Base-by-base conservation (phyloP, 2,329 filamentous ascomycete genomes). In the Diaporthe capsici region DNA sequence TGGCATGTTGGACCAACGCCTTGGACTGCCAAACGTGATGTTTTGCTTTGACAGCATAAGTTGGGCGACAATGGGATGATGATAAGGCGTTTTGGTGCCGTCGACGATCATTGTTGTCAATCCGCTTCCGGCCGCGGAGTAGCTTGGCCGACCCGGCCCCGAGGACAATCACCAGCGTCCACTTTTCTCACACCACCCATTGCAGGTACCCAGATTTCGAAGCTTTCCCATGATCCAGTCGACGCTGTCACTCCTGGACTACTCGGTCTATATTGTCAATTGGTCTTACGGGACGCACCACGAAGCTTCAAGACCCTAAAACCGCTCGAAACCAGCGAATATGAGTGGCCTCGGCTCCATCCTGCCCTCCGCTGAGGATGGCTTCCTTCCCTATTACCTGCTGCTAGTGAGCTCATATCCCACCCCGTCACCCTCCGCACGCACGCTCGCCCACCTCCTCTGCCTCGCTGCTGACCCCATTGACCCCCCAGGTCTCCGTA, bases 401-500 rank as follows among this genome's bases (percentile, higher is more conserved):
- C 84, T 91, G 73, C 80, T 90, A 65, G 90, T 91, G 84, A 78
- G 88, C 15, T 39, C 31, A 13, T 8, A 53, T 4, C 25, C n/a
- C 1, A 28, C 2, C n/a, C 55, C 55, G 67, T 25, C 47, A 7
- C n/a, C 13, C 22, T 22, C 34, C 37, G 34, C 13, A 1, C 75
- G 44, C 39, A 34, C 75, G 25, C 72, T 53, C 61, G 25, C 34
- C 57, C 12, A 65, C 51, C 39, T 47, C 10, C 34, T n/a, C 13
- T n/a, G 15, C 10, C 47, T 34, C 61, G 68, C 51, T 55, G n/a
- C 44, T 61, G 9, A 74, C 55, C 47, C 12, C 31, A 15, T 39
- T 20, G 8, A 17, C 4, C 67, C 5, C 70, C 37, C 78, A 98
- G 96, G 90, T 98, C 82, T 95, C 95, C 74, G 82, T 95, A 74